Percentiles rank a stretch among this genome's conserved stretches.
phyloP scores from a whole-genome alignment of 1,284 basidiomycete genomes.

The Ceratobasidium sp. region DNA sequence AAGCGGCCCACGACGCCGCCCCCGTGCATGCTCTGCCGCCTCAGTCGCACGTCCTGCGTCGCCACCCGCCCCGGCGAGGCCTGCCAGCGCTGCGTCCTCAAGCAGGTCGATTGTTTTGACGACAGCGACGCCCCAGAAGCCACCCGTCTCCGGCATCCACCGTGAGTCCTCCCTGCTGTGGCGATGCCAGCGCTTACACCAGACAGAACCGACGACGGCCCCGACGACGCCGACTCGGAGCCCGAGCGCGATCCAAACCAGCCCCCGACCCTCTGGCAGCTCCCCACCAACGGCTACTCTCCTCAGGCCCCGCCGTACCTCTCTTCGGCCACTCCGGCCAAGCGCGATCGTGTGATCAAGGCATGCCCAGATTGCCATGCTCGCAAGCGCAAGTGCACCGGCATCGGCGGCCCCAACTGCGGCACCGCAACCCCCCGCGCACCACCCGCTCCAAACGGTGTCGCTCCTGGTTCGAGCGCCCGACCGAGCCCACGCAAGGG shows the following conservation, averaged over 20 bases:
- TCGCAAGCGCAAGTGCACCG: slow-evolving; percentile 40
- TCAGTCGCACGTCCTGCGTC: slow-evolving; percentile 36
- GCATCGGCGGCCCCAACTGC: slow-evolving; percentile 34
- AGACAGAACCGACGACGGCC: slow-evolving; percentile 20
- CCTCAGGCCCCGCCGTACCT: slow-evolving; percentile 6
- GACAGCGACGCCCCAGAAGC: slow-evolving; percentile 9
- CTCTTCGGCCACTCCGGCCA: slow-evolving; percentile 18
- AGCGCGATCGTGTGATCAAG: slow-evolving; percentile 34
- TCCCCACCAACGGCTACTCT: slow-evolving; percentile 21
- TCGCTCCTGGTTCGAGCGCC: neutral
- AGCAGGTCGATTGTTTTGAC: slow-evolving; percentile 40
- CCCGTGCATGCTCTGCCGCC: slow-evolving; percentile 37
- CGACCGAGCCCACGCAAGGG: slow-evolving; percentile 29
- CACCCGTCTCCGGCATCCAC: slow-evolving; percentile 31
- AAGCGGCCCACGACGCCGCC: slow-evolving; percentile 33
- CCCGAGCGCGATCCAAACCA: slow-evolving; percentile 27
- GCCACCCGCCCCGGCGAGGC: slow-evolving; percentile 34
- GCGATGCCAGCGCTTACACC: slow-evolving; percentile 15
- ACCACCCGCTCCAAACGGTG: slow-evolving; percentile 2
- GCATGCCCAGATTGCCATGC: slow-evolving; percentile 44
- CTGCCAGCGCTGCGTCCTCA: slow-evolving; percentile 34
- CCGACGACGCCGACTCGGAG: slow-evolving; percentile 37
- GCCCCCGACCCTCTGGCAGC: slow-evolving; percentile 29
- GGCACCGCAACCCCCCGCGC: neutral
- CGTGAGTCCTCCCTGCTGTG: slow-evolving; percentile 21